Evolutionary conservation across 768 basidiomycete species (phyloP).

Genomic region (Agrocybe chaxingu): DNA sequence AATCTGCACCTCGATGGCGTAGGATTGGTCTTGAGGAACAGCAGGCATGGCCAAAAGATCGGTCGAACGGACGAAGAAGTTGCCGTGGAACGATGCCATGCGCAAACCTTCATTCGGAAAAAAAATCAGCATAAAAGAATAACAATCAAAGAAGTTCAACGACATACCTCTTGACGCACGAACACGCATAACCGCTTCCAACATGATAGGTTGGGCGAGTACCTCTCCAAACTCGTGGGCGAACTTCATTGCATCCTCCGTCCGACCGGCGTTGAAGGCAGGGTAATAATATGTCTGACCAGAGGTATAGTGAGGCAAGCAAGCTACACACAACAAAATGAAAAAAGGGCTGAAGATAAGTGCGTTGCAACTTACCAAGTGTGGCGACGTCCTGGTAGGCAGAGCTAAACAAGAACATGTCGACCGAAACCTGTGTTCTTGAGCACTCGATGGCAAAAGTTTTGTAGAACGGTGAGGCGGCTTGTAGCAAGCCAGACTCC

Average conservation of each 20-base stretch:
- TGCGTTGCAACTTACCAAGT: conserved; percentile 51
- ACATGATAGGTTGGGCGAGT: conserved; percentile 88
- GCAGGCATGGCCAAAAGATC: conserved; percentile 95
- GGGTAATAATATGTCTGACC: conserved; percentile 99
- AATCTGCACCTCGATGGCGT: conserved; percentile 93
- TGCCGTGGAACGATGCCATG: conserved; percentile 98
- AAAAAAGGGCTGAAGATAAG: neutral
- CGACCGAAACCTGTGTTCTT: conserved; percentile 93
- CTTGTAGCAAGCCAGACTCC: conserved; percentile 90
- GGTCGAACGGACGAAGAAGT: conserved; percentile 97
- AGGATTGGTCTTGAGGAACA: conserved; percentile 95
- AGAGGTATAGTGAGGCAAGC: conserved; percentile 93
- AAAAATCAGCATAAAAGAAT: conserved; percentile 1
- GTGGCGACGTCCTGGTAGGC: conserved; percentile 94
- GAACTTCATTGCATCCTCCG: conserved; percentile 97
- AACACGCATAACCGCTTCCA: conserved; percentile 97
- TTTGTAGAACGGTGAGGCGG: conserved; percentile 97
- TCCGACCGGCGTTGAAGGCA: conserved; percentile 90
- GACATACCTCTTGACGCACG: conserved; percentile 86
- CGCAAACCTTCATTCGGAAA: conserved; percentile 58
- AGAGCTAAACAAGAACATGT: conserved; percentile 98
- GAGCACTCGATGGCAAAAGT: conserved; percentile 99
- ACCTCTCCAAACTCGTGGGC: conserved; percentile 96
- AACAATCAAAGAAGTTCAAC: neutral
- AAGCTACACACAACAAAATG: conserved; percentile 45